Evolutionary conservation across 2,329 filamentous ascomycete genomes (phyloP).

Genomic region (Penicillium sp.): DNA sequence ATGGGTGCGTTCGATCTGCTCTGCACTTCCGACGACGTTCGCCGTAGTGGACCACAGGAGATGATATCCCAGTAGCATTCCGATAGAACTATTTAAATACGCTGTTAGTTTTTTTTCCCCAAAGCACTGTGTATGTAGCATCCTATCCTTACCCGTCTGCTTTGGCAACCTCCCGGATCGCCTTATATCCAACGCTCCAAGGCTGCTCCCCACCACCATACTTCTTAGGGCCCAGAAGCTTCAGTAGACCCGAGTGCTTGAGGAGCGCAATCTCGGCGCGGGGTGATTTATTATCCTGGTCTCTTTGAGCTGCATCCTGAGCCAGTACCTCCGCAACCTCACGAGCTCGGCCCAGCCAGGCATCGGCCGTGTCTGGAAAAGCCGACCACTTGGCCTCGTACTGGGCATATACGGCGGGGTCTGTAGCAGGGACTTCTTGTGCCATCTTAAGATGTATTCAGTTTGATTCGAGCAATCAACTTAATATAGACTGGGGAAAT

Average conservation of each 20-base stretch:
- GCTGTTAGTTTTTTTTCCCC: no score
- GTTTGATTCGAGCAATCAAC: background rate
- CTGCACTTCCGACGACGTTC: conserved; percentile 62
- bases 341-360: conserved; percentile 55
- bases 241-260: conserved; percentile 56
- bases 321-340: conserved; percentile 56
- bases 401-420: conserved; percentile 46
- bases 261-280: conserved; percentile 56
- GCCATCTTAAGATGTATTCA: conserved; percentile 15
- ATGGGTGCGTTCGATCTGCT: conserved; percentile 63
- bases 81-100: conserved; percentile 57
- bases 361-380: conserved; percentile 44
- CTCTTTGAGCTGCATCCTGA: conserved; percentile 52
- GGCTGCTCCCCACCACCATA: conserved; percentile 59
- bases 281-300: conserved; percentile 58
- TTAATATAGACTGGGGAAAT: no score
- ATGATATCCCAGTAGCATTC: conserved; percentile 69
- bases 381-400: conserved; percentile 45
- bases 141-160: conserved; percentile 59
- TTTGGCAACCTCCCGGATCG: conserved; percentile 66
- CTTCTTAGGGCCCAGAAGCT: conserved; percentile 54
- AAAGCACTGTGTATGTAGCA: background rate
- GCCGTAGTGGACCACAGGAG: conserved; percentile 67
- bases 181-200: conserved; percentile 62
- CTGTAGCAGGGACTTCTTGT: conserved; percentile 31